These are phyloP conservation scores for Parastagonospora avenae DNA, from an alignment of 2,329 filamentous ascomycete genomes.

Conservation along the genomic window DNA sequence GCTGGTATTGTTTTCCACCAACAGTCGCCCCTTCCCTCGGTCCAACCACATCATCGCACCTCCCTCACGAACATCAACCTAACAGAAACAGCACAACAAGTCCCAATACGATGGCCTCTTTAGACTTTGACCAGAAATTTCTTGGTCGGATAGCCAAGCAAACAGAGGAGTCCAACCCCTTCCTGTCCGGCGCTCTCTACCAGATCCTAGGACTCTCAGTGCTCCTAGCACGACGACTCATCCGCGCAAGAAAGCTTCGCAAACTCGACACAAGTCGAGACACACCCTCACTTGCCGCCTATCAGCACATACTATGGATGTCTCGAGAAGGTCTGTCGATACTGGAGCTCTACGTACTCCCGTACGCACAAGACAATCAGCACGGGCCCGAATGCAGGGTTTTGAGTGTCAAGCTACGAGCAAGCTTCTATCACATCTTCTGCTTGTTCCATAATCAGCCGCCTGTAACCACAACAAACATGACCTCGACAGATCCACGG, in stretches of 20 bases:
- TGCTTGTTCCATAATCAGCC: conserved; percentile 95
- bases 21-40: conserved; percentile 1
- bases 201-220: conserved; percentile 91
- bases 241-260: conserved; percentile 81
- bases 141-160: conserved; percentile 84
- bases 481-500: conserved; percentile 38
- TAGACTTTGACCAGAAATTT: conserved; percentile 97
- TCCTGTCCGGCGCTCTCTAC: conserved; percentile 82
- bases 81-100: conserved; percentile 2
- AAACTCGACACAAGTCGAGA: conserved; percentile 79
- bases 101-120: conserved; percentile 77
- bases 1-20: not conserved
- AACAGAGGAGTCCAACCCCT: conserved; percentile 76
- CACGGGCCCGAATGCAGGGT: conserved; percentile 81
- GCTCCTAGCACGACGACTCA: conserved; percentile 81
- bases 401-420: conserved; percentile 86
- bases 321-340: conserved; percentile 88
- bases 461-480: conserved; percentile 58
- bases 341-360: conserved; percentile 83
- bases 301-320: conserved; percentile 94
- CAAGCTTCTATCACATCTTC: conserved; percentile 95
- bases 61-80: conserved; percentile 7
- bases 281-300: conserved; percentile 79
- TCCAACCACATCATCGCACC: conserved; percentile 1
- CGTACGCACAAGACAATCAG: conserved; percentile 71